Base-by-base conservation (phyloP, 2,329 filamentous ascomycete species). In the Epichloe coenophiala region DNA sequence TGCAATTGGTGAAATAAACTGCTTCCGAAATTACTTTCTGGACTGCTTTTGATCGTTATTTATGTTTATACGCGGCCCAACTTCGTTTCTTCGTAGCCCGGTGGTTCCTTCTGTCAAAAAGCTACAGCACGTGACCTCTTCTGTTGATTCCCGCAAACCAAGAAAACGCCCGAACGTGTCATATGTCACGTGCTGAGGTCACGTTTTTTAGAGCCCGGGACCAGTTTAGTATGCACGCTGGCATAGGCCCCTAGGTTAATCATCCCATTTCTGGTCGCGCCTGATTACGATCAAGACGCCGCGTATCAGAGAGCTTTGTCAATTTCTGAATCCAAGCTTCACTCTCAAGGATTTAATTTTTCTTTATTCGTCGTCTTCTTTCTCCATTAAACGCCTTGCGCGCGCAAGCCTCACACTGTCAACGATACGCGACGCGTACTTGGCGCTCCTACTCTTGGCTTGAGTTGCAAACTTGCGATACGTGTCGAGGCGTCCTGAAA, bases 261-360 rank as follows among this genome's bases (percentile, higher is more conserved):
- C 4, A 47, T 31, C 15, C 31, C 21, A 5, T 41, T 19, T 13
- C 15, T 9, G 17, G 59, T 63, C 65, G 64, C 66, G 63, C 66
- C 65, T 65, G 67, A 66, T 65, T 67, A 65, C 63, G 43, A 40
- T 62, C 61, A 59, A 62, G 60, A 65, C 63, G 62, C 61, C 59
- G 59, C 57, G 54, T 56, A 61, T 60, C 49, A 57, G 55, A 55
- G 54, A 48, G 31, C 45, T 13, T 40, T 36, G 17, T 45, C 39
- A 52, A 47, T 15, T 21, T 45, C 15, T 12, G 19, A n/a, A 45
- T 2, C 7, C 19, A 15, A 35, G 9, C 7, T 39, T 23, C 23
- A 35, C 33, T 8, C 13, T n/a, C 15, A 5, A 17, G 9, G 3
- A 8, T 13, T 13, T 4, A 13, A 21, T 4, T 3, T n/a, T 4